phyloP scores from a whole-genome alignment of 768 basidiomycete genomes.

The Mycena maculata region DNA sequence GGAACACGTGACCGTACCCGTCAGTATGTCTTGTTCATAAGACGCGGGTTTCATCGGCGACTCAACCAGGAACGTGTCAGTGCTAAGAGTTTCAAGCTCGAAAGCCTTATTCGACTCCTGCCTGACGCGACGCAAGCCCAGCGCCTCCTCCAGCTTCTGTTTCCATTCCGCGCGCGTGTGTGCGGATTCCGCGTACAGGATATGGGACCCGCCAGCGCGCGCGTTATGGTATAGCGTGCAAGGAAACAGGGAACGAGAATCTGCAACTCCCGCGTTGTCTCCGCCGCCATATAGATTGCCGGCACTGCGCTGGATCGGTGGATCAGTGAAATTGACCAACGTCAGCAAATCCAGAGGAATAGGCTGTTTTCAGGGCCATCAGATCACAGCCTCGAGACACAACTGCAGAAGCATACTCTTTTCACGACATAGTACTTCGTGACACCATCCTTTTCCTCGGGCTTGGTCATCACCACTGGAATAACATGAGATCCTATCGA shows the following conservation, averaged over 20 bases:
- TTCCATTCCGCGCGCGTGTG: constrained; percentile 89
- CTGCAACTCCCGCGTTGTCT: constrained; percentile 50
- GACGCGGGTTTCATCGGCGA: constrained; percentile 72
- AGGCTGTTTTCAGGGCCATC: constrained; percentile 63
- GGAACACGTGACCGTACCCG: constrained; percentile 93
- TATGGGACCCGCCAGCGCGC: constrained; percentile 86
- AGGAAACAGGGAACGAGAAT: constrained; percentile 86
- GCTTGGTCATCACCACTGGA: constrained; percentile 90
- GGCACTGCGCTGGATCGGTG: constrained; percentile 77
- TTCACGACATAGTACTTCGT: constrained; percentile 85
- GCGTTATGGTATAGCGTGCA: constrained; percentile 92
- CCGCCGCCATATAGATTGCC: constrained; percentile 63
- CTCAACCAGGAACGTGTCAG: constrained; percentile 88
- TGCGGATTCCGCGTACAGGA: constrained; percentile 86
- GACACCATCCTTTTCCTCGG: constrained; percentile 80
- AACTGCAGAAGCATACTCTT: constrained; percentile 61
- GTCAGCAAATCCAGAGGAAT: constrained; percentile 93
- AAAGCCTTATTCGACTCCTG: constrained; percentile 96
- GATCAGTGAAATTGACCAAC: constrained; percentile 85
- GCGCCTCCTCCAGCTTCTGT: constrained; percentile 87
- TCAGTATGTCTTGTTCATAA: constrained; percentile 76
- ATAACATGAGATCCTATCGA: background rate
- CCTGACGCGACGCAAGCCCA: constrained; percentile 84
- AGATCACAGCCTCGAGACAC: constrained; percentile 18
- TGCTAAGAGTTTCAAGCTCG: constrained; percentile 89